Base-by-base conservation (phyloP, 1,284 basidiomycete genomes). In the Sporisorium reilianum region DNA sequence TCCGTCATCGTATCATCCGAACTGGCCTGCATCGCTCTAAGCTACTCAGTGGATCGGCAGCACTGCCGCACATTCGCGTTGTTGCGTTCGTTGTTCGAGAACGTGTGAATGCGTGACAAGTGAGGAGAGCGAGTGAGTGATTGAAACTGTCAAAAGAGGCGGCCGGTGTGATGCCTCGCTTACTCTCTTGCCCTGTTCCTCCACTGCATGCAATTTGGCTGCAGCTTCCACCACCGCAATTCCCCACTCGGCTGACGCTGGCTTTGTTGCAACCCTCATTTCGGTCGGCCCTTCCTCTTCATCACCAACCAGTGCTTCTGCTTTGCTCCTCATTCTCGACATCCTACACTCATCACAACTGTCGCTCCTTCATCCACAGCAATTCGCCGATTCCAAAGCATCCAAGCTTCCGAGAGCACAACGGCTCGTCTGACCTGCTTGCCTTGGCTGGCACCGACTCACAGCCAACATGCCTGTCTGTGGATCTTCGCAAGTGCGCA, bases 391-490 rank as follows among this genome's bases (percentile, higher is more conserved):
- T 30, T 30, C 28, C n/a, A n/a, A n/a, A n/a, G n/a, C n/a, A n/a
- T n/a, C n/a, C n/a, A n/a, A n/a, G n/a, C n/a, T n/a, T n/a, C n/a
- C n/a, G n/a, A n/a, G n/a, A n/a, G n/a, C n/a, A n/a, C n/a, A n/a
- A n/a, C n/a, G n/a, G n/a, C n/a, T n/a, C n/a, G n/a, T n/a, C n/a
- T 22, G 4, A 36, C 22, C 11, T 25, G 8, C 32, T 51, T 41
- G 38, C 38, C 38, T 8, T 41, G n/a, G n/a, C 16, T 9, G 22
- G 26, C 45, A n/a, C 45, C 8, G 25, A 18, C 22, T 23, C 48
- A 2, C 14, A 5, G 11, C 14, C 67, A 61, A 42, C 18, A 72
- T 72, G 69, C 69, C 69, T 11, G 55, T 75, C 51, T 75, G 72
- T 44, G 72, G 72, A 28, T 69, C 66, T 16, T 70, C 66, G 12